Evolutionary conservation across 768 basidiomycete genomes (phyloP), one percentile per base, ranked within the genome.

Genomic region (Infundibulicybe gibba): DNA sequence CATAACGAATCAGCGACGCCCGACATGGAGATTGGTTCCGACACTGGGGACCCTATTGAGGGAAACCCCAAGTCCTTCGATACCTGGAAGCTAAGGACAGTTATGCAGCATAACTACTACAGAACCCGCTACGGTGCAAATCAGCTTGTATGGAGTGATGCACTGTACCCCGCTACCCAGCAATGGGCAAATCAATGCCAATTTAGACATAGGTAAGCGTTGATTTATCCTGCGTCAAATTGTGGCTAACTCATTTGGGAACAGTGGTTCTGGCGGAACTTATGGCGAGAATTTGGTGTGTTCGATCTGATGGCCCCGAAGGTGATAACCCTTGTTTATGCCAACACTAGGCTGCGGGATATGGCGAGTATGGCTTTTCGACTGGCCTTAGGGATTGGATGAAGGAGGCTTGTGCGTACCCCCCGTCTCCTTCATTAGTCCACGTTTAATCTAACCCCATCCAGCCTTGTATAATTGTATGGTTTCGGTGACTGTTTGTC

Each of bases 261-360:
- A 11, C 6, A 16, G 12, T 25, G 46, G 49, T 34, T 37, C 44
- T 15, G 41, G 49, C 32, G 45, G 52, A 6, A 54, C 48, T 40
- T 63, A 60, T 25, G 63, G 63, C 11, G 63, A 65, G 40, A 65
- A 64, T 40, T 44, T 65, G 44, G 62, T 64, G 35, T 25, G 54
- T 41, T 17, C n/a, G 13, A 14, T 34, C 37, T 15, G 19, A 31
- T 35, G 5, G 20, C 31, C 17, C 16, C 47, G 33, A 32, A 19
- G 12, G 14, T 17, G 21, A 14, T 25, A 20, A 11, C 33, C 33
- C 33, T 10, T 34, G 10, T 30, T 25, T 41, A 19, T n/a, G n/a
- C n/a, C n/a, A n/a, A 6, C 15, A 17, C 40, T 41, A 64, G 59
- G 53, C 43, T 47, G 52, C 62, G 2, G 51, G 54, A 14, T 52